Percentiles rank a stretch among this genome's conserved stretches.
These are phyloP conservation scores for Brassica juncea DNA, from an alignment of 345 rosid genomes.

Conservation along the genomic window DNA sequence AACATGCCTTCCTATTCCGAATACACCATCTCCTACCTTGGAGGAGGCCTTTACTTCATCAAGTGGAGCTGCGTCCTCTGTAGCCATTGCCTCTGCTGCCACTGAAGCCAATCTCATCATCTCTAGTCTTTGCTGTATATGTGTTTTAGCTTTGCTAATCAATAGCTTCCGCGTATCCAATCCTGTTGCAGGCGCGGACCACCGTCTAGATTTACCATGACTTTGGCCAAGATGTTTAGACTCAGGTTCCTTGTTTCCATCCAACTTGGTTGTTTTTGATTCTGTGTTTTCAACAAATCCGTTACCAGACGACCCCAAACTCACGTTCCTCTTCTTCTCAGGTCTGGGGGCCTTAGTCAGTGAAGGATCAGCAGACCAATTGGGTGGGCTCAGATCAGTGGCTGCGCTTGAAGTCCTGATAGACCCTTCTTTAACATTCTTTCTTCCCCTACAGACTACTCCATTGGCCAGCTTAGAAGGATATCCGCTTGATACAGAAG, in stretches of 20 bases:
- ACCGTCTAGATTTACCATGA: conserved; percentile 56
- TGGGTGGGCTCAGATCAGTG: conserved; percentile 30
- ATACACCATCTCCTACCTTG: conserved; percentile 37
- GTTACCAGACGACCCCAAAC: conserved; percentile 50
- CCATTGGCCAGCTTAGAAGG: conserved; percentile 59
- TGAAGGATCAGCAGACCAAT: conserved; percentile 44
- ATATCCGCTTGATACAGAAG: conserved; percentile 50
- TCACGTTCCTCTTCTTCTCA: conserved; percentile 80
- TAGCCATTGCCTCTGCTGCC: conserved; percentile 39
- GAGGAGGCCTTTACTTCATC: conserved; percentile 40
- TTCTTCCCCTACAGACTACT: conserved; percentile 45
- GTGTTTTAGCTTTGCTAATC: conserved; percentile 71
- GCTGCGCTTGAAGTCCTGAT: conserved; percentile 48
- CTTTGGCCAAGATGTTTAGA: conserved; percentile 51
- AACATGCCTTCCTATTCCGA: conserved; percentile 15
- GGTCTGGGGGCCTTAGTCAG: conserved; percentile 49
- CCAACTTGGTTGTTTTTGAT: conserved; percentile 42
- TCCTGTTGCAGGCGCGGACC: conserved; percentile 51
- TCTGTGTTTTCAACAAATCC: conserved; percentile 63
- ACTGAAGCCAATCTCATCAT: conserved; percentile 56
- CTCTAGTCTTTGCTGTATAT: conserved; percentile 67
- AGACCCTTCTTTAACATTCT: conserved; percentile 51
- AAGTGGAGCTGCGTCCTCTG: conserved; percentile 25
- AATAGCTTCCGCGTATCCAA: conserved; percentile 84
- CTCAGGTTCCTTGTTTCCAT: conserved; percentile 45